Percentiles rank a stretch among this genome's conserved stretches.
Conservation (phyloP, 208 protist species). For the Trypanosoma vivax region DNA sequence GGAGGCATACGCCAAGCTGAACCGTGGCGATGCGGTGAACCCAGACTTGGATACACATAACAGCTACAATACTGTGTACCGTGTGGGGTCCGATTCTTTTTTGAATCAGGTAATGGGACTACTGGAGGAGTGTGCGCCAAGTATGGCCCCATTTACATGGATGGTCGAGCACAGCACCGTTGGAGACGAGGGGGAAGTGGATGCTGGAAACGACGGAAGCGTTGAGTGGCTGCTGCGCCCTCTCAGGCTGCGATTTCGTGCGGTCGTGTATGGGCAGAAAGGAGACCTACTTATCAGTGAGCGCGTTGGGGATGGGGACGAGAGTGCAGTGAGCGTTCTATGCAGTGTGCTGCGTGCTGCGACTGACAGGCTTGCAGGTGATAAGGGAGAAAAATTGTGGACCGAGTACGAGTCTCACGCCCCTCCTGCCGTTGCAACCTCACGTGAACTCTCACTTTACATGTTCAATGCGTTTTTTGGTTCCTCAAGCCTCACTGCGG, state of each 20-base stretch:
- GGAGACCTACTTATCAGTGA: conserved; percentile 72
- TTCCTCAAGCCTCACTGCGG: conserved; percentile 1
- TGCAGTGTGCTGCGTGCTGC: conserved; percentile 60
- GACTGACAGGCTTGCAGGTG: conserved; percentile 49
- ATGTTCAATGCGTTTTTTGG: conserved; percentile 77
- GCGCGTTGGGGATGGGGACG: conserved; percentile 30
- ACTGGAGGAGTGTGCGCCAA: conserved; percentile 42
- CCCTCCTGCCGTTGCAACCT: conserved; percentile 21
- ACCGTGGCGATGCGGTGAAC: conserved; percentile 49
- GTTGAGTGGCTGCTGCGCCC: conserved; percentile 30
- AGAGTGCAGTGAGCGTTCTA: conserved; percentile 60
- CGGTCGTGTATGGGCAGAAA: conserved; percentile 58
- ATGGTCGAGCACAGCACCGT: conserved; percentile 22
- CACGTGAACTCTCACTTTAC: conserved; percentile 41
- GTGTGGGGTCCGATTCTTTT: conserved; percentile 34
- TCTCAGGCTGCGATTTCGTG: conserved; percentile 40
- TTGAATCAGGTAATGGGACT: conserved; percentile 54
- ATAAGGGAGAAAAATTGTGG: conserved; percentile 68
- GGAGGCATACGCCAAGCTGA: conserved; percentile 42
- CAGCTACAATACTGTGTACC: conserved; percentile 34
- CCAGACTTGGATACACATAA: conserved; percentile 31
- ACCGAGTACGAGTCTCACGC: conserved; percentile 76
- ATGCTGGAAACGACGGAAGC: conserved; percentile 27
- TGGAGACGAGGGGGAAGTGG: conserved; percentile 10
- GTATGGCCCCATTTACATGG: conserved; percentile 60